Conservation (phyloP, 768 basidiomycete species). For the Paxillus rubicundulus region DNA sequence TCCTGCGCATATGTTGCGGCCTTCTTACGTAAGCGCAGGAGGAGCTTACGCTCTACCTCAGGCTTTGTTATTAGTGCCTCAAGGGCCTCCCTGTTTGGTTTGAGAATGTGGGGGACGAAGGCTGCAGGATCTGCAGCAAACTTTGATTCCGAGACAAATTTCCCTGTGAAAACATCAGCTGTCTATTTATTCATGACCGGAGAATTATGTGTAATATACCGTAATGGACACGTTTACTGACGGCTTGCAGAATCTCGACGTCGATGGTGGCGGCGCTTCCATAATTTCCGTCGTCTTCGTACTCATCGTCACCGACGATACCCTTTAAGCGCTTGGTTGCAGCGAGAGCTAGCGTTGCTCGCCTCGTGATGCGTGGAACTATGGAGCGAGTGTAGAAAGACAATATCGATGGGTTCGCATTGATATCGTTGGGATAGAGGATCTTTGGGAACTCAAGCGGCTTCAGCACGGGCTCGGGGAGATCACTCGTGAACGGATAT, state of each 20-base stretch:
- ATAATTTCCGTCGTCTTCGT: conserved; percentile 95
- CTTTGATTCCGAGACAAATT: conserved; percentile 98
- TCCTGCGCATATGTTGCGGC: conserved; percentile 78
- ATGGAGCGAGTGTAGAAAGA: conserved; percentile 86
- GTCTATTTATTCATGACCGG: background rate
- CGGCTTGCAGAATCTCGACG: conserved; percentile 95
- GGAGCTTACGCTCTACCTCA: conserved; percentile 84
- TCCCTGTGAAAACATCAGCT: conserved; percentile 53
- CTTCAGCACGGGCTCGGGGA: conserved; percentile 80
- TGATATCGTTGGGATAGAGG: conserved; percentile 75
- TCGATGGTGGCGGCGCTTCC: conserved; percentile 94
- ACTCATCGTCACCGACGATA: conserved; percentile 63
- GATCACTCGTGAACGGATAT: conserved; percentile 85
- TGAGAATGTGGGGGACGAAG: conserved; percentile 90
- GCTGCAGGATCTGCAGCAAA: conserved; percentile 82
- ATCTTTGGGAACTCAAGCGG: conserved; percentile 72
- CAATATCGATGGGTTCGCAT: conserved; percentile 83
- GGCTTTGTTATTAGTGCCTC: conserved; percentile 95
- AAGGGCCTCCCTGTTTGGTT: conserved; percentile 72
- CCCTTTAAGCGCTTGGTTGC: conserved; percentile 65
- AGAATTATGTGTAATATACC: conserved; percentile 48
- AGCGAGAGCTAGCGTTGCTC: conserved; percentile 65
- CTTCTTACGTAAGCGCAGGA: conserved; percentile 84
- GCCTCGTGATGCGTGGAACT: conserved; percentile 83
- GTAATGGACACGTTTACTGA: conserved; percentile 97